These are phyloP conservation scores for Peronospora farinosa DNA, from an alignment of 352 stramenopile genomes.

Conservation along the genomic window DNA sequence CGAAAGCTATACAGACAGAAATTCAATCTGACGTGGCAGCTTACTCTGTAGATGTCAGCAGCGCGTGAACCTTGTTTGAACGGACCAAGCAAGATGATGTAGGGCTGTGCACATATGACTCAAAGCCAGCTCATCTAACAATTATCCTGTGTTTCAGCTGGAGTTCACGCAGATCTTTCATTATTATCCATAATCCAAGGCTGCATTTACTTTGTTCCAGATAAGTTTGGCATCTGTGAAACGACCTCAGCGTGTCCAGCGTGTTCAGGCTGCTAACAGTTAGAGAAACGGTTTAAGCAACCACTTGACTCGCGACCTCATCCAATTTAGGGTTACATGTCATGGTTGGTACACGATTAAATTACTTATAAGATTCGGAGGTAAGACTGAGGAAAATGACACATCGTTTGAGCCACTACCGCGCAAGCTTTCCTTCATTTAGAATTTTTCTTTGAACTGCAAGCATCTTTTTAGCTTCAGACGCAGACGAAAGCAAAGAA, in stretches of 20 bases:
- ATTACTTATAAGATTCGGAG: conserved; percentile 11
- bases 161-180: too few species aligned
- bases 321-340: background rate
- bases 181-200: background rate
- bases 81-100: too few species aligned
- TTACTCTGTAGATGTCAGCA: too few species aligned
- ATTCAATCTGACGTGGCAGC: too few species aligned
- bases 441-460: conserved; percentile 26
- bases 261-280: background rate
- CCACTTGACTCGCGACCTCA: conserved; percentile 7
- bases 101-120: too few species aligned
- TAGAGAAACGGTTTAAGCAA: background rate
- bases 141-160: too few species aligned
- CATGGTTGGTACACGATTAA: background rate
- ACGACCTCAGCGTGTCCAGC: background rate
- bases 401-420: conserved; percentile 4
- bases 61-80: too few species aligned
- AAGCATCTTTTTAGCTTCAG: conserved; percentile 9
- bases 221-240: background rate
- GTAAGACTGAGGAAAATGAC: conserved; percentile 1
- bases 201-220: background rate
- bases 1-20: too few species aligned
- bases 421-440: conserved; percentile 17
- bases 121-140: too few species aligned
- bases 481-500: background rate